A percentile compares a stretch with the other conserved stretches of the same genome.
Evolutionary conservation across 106 monocot genomes (phyloP).

Genomic region (Apostasia ramifera): DNA sequence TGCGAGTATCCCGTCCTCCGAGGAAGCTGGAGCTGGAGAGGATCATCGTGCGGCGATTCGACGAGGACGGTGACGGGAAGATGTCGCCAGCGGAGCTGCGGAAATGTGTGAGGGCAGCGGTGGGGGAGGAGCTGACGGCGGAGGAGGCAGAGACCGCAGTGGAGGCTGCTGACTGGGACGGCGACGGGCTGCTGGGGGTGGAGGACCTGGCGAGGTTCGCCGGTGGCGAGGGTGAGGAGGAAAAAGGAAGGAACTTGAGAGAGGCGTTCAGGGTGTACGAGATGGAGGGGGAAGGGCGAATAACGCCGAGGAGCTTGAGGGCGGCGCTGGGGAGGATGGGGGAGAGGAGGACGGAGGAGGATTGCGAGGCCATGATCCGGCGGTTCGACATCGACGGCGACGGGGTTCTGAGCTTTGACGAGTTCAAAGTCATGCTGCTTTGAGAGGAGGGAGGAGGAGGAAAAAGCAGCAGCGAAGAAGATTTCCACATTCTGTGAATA

Average conservation of each 20-base stretch:
- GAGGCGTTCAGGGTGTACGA: constrained; percentile 27
- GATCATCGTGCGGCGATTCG: constrained; percentile 10
- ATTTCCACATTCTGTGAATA: no score
- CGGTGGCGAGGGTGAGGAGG: constrained; percentile 6
- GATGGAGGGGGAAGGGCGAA: constrained; percentile 15
- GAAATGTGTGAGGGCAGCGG: neutral
- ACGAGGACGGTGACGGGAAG: constrained; percentile 10
- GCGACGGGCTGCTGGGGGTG: constrained; percentile 7
- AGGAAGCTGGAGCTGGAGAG: neutral
- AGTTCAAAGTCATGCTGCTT: constrained; percentile 20
- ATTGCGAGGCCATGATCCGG: constrained; percentile 19
- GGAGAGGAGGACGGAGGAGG: constrained; percentile 5
- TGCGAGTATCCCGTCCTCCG: neutral
- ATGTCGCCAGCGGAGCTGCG: constrained; percentile 8
- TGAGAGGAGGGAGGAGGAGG: neutral
- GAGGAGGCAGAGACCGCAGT: neutral
- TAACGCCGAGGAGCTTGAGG: constrained; percentile 20
- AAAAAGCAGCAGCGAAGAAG: no score
- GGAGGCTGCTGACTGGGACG: neutral
- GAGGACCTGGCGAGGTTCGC: constrained; percentile 12
- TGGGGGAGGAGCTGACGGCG: constrained; percentile 5
- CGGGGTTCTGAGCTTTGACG: constrained; percentile 19
- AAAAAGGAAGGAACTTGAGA: constrained; percentile 3
- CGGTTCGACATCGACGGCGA: constrained; percentile 19
- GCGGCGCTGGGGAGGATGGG: constrained; percentile 16